Evolutionary conservation across 345 rosid species (phyloP).

Genomic region (Reutealis trisperma): DNA sequence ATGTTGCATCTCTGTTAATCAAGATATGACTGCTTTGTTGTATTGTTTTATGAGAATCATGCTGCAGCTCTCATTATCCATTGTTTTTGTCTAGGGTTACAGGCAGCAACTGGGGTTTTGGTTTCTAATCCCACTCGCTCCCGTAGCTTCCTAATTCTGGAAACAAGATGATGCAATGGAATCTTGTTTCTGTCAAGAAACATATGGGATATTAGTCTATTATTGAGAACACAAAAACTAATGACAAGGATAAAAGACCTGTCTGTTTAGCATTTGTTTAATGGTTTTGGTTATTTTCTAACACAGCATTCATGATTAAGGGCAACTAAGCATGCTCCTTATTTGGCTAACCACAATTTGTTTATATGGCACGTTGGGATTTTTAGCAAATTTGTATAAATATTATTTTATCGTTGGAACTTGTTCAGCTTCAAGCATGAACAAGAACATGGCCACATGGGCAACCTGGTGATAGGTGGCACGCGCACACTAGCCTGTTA

Average conservation of each 20-base stretch:
- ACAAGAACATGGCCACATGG: slow-evolving; percentile 10
- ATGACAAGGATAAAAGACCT: neutral
- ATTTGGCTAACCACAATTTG: neutral
- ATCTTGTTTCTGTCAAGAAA: slow-evolving; percentile 10
- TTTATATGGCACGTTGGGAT: slow-evolving; percentile 8
- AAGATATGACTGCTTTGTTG: too few relatives aligned
- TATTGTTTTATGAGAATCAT: too few relatives aligned
- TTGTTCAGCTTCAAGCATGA: neutral
- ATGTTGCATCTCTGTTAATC: too few relatives aligned
- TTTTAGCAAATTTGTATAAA: neutral
- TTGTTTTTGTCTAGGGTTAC: too few relatives aligned
- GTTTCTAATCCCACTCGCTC: too few relatives aligned
- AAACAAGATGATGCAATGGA: neutral
- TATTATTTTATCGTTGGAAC: neutral
- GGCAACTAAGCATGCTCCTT: slow-evolving; percentile 19
- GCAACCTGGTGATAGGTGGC: slow-evolving; percentile 11
- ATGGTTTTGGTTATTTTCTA: neutral
- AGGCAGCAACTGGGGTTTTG: too few relatives aligned
- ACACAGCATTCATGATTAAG: neutral
- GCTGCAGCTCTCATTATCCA: too few relatives aligned
- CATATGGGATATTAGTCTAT: neutral
- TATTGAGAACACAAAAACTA: neutral
- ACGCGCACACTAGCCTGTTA: neutral
- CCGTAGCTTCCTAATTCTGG: too few relatives aligned
- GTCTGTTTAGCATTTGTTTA: neutral